phyloP scores from a whole-genome alignment of 2,329 filamentous ascomycete species.

The Onygenales sp. region DNA sequence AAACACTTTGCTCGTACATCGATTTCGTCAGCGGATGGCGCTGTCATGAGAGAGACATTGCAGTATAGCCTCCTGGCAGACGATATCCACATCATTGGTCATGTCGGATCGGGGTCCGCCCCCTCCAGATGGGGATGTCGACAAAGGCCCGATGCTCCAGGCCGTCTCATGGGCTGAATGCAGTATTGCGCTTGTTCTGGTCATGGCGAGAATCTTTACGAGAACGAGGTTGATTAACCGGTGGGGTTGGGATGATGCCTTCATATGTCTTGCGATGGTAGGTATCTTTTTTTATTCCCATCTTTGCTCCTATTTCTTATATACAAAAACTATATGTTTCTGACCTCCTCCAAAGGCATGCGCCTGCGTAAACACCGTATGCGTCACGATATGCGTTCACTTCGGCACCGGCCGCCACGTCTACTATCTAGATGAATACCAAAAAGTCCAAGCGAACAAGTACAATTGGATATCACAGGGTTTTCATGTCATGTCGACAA shows the following conservation, averaged over 20 bases:
- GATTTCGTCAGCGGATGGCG: background rate
- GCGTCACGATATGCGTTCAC: conserved; percentile 5
- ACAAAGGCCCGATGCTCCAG: conserved; percentile 6
- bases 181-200: conserved; percentile 5
- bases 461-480: conserved; percentile 10
- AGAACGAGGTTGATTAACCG: conserved; percentile 4
- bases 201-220: conserved; percentile 6
- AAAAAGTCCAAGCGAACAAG: conserved; percentile 8
- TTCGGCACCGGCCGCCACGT: conserved; percentile 8
- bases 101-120: background rate
- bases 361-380: conserved; percentile 1
- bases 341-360: background rate
- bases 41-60: background rate
- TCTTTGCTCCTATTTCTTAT: background rate
- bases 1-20: no score
- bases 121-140: conserved; percentile 8
- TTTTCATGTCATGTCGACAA: conserved; percentile 9
- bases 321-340: background rate
- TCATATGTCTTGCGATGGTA: conserved; percentile 10
- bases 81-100: no score
- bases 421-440: conserved; percentile 1
- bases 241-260: conserved; percentile 10
- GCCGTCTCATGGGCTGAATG: conserved; percentile 8
- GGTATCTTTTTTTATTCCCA: background rate
- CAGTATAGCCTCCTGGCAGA: background rate